A percentile compares a stretch with the other conserved stretches of the same genome.
These are phyloP conservation scores for Phialocephala subalpina DNA, from an alignment of 2,329 filamentous ascomycete species.

Conservation along the genomic window DNA sequence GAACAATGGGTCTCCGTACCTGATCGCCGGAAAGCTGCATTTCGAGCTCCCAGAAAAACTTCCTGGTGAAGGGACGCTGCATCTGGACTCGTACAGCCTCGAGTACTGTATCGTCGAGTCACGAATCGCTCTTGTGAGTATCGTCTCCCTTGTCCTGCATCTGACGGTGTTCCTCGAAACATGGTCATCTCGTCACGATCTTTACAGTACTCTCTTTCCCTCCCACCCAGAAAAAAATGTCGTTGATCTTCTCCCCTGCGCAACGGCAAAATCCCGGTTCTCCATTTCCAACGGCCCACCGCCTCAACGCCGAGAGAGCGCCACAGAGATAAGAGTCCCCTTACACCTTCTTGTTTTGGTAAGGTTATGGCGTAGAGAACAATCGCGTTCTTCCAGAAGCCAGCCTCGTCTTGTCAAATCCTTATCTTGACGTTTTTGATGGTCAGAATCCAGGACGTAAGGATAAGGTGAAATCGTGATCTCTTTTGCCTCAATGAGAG, in stretches of 20 bases:
- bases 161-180: background rate
- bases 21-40: conserved; percentile 15
- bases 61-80: background rate
- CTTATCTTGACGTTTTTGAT: background rate
- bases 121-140: background rate
- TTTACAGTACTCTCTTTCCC: background rate
- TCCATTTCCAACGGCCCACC: background rate
- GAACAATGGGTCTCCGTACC: conserved; percentile 3
- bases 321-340: conserved; percentile 8
- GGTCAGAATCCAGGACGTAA: background rate
- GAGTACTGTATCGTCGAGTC: background rate
- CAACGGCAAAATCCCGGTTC: background rate
- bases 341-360: background rate
- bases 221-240: background rate
- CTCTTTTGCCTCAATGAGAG: background rate
- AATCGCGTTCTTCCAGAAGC: too few species aligned
- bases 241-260: background rate
- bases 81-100: background rate
- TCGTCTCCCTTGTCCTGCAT: background rate
- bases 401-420: too few species aligned
- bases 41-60: background rate
- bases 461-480: background rate
- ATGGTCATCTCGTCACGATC: background rate
- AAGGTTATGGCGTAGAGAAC: background rate
- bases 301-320: background rate